phyloP scores from a whole-genome alignment of 192 early-diverging fungal species.

The Piromyces finnis region DNA sequence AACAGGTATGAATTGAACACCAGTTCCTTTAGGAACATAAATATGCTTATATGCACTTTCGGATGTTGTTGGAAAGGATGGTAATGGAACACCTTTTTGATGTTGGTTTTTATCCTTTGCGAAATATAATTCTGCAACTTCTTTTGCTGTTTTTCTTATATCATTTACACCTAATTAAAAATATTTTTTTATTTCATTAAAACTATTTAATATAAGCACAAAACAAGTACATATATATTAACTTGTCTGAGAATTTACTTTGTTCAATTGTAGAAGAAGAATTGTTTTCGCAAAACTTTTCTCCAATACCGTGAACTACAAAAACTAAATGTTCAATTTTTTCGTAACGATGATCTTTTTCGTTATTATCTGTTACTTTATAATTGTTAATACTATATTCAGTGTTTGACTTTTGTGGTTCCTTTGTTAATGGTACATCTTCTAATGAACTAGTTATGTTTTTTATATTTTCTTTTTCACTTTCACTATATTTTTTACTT shows the following conservation, averaged over 20 bases:
- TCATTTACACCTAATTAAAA: neutral
- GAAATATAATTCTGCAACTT: neutral
- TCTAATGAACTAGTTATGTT: neutral
- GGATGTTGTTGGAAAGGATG: conserved; percentile 10
- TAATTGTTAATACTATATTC: conserved; percentile 21
- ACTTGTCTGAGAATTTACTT: neutral
- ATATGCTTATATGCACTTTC: conserved; percentile 12
- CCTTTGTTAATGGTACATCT: neutral
- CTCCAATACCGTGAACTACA: conserved; percentile 49
- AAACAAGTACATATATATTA: too few relatives aligned
- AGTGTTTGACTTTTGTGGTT: neutral
- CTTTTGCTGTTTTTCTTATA: neutral
- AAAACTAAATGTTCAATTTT: conserved; percentile 61
- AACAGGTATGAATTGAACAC: conserved; percentile 62
- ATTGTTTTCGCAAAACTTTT: neutral
- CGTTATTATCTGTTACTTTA: conserved; percentile 21
- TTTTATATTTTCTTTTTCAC: conserved; percentile 18
- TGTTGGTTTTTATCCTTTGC: conserved; percentile 3
- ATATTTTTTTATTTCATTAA: too few relatives aligned
- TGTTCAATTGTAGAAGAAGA: neutral
- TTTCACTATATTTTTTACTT: conserved; percentile 20
- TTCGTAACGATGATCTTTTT: conserved; percentile 22
- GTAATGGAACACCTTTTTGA: conserved; percentile 6
- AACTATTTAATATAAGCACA: too few relatives aligned
- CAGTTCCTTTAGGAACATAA: conserved; percentile 8